Conservation (phyloP, 176 grass and related monocot species). For the Paspalum vaginatum region DNA sequence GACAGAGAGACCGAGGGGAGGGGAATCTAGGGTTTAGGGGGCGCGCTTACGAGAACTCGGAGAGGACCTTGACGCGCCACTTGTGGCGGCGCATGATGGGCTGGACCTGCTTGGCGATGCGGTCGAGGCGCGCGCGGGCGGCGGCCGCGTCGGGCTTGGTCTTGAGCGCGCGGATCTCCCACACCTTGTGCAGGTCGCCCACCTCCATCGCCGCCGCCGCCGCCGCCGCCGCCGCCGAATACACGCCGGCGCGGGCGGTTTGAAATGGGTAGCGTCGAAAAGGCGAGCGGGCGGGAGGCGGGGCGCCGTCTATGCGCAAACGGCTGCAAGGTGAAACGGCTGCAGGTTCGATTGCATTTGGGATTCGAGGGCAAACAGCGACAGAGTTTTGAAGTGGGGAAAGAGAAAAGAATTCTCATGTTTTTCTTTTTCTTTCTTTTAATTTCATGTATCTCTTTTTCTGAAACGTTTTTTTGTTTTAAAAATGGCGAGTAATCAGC, state of each 20-base stretch:
- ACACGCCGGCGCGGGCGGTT: background rate
- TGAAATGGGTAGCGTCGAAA: constrained; percentile 9
- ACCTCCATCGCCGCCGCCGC: constrained; percentile 59
- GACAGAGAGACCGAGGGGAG: constrained; percentile 21
- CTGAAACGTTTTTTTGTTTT: no score
- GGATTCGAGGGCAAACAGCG: no score
- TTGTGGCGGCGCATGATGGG: constrained; percentile 96
- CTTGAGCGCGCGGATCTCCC: constrained; percentile 83
- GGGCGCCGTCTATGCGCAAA: background rate
- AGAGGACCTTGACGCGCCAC: constrained; percentile 88
- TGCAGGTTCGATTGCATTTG: no score
- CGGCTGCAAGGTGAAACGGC: no score
- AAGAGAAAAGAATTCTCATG: no score
- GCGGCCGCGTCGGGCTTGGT: constrained; percentile 68
- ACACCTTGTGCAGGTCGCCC: constrained; percentile 86
- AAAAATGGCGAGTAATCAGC: no score
- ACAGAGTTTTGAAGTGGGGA: no score
- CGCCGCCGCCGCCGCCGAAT: background rate
- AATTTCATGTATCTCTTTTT: no score
- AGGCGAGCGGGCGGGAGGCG: background rate
- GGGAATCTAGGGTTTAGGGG: constrained; percentile 28
- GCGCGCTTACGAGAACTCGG: constrained; percentile 79
- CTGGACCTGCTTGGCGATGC: constrained; percentile 89
- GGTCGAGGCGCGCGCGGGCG: constrained; percentile 70
- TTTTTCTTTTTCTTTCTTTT: no score